Base-by-base conservation (phyloP, 2,329 filamentous ascomycete species). In the Fusarium liriodendri region DNA sequence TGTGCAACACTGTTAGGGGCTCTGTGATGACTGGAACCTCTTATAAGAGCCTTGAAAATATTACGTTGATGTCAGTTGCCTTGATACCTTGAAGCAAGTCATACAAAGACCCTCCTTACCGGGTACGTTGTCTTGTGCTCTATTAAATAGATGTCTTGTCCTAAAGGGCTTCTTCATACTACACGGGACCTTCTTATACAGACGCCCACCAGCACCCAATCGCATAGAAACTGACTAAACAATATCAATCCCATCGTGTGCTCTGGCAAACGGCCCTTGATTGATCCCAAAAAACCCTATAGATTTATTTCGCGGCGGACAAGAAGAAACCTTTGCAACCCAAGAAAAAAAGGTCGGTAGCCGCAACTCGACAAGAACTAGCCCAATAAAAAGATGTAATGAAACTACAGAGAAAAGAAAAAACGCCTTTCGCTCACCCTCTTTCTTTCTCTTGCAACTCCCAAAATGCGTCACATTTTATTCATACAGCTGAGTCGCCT, bases 401-500 rank as follows among this genome's bases (percentile, higher is more conserved):
- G 47, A 54, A 54, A 54, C 47, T 20, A 54, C 18, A 69, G 13
- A 42, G 65, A 42, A 29, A 74, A 29, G 71, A 60, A 63, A 72
- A 62, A 74, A 74, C 68, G 71, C 71, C 71, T 37, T 62, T 72
- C 60, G 58, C 69, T 72, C 72, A 65, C 72, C 72, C 72, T 70
- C 61, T 50, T 54, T 54, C 45, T 54, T 47, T 68, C 71, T 74
- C 33, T 69, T 50, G 40, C 71, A 66, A 72, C 71, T 67, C 69
- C 60, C 35, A 25, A 47, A 59, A 72, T 62, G 72, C 62, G 55
- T 58, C 27, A 62, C 65, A 50, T 52, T 37, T 32, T 72, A 77
- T 69, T 83, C 74, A 84, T 80, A 83, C 82, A 79, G 74, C 79
- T 64, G 82, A 79, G 63, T 82, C 79, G 22, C 67, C 73, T 58